Percentiles rank a stretch among this genome's conserved stretches.
Evolutionary conservation across 2,329 filamentous ascomycete species (phyloP).

Genomic region (Rhynchosporium secalis): DNA sequence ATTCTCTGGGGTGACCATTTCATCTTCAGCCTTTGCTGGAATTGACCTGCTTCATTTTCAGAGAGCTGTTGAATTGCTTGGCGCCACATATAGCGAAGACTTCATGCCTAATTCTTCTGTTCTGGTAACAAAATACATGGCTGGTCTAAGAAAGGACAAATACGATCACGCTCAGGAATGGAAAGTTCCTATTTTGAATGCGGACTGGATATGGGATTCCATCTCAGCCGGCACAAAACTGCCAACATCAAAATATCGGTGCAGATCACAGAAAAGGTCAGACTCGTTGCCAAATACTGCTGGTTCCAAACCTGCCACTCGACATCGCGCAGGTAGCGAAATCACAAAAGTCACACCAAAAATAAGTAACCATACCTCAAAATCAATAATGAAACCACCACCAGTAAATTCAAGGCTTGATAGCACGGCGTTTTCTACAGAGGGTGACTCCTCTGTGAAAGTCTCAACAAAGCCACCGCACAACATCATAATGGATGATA

Average conservation of each 20-base stretch:
- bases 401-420: slow-evolving; percentile 15
- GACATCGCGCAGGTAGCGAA: slow-evolving; percentile 18
- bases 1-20: slow-evolving; percentile 70
- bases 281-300: slow-evolving; percentile 28
- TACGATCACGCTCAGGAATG: slow-evolving; percentile 72
- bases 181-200: slow-evolving; percentile 76
- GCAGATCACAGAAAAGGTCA: slow-evolving; percentile 37
- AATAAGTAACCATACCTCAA: slow-evolving; percentile 20
- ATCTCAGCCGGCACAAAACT: slow-evolving; percentile 59
- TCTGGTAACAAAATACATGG: slow-evolving; percentile 59
- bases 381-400: slow-evolving; percentile 16
- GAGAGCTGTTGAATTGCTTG: slow-evolving; percentile 72
- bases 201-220: slow-evolving; percentile 83
- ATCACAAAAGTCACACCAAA: slow-evolving; percentile 3
- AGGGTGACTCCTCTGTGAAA: slow-evolving; percentile 19
- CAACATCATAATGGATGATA: slow-evolving; percentile 2
- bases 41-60: slow-evolving; percentile 85
- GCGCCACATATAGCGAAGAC: slow-evolving; percentile 77
- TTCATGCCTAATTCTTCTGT: slow-evolving; percentile 72
- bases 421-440: slow-evolving; percentile 3
- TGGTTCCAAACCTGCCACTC: slow-evolving; percentile 4
- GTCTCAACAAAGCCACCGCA: slow-evolving; percentile 16
- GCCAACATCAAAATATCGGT: slow-evolving; percentile 48
- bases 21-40: slow-evolving; percentile 78
- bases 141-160: slow-evolving; percentile 67